Percentiles rank a stretch among this genome's conserved stretches.
Evolutionary conservation across 2,329 filamentous ascomycete genomes (phyloP).

Genomic region (Aspergillus quadrilineatus): DNA sequence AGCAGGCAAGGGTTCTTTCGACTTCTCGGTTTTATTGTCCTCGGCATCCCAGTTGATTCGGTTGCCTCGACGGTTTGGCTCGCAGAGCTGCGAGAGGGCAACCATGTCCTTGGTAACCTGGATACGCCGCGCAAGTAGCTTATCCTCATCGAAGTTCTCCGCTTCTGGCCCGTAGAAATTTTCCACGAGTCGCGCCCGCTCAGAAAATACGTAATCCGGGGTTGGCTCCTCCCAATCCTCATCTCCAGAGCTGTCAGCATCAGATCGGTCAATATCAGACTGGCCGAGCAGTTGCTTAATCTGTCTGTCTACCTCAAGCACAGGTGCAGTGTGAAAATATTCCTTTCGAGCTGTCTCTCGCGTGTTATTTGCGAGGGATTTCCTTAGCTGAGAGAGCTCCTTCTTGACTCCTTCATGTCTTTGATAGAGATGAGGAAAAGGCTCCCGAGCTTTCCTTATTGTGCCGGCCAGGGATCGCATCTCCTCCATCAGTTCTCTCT

Average conservation of each 20-base stretch:
- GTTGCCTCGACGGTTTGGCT: constrained; percentile 27
- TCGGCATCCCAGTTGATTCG: constrained; percentile 23
- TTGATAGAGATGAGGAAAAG: constrained; percentile 25
- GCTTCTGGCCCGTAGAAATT: constrained; percentile 28
- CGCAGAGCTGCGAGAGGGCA: constrained; percentile 24
- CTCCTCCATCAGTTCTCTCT: constrained; percentile 22
- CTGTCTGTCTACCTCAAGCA: constrained; percentile 27
- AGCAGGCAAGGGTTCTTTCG: constrained; percentile 15
- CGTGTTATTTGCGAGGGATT: constrained; percentile 22
- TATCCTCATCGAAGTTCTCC: constrained; percentile 26
- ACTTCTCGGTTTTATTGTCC: constrained; percentile 15
- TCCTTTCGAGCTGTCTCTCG: constrained; percentile 25
- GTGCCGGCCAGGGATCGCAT: constrained; percentile 26
- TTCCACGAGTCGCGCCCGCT: constrained; percentile 25
- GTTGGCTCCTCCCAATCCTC: constrained; percentile 65
- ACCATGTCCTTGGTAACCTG: constrained; percentile 32
- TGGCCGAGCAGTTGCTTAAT: constrained; percentile 28
- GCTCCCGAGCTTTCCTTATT: constrained; percentile 20
- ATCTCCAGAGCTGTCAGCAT: constrained; percentile 70
- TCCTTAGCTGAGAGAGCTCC: constrained; percentile 23
- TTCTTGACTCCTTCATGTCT: constrained; percentile 22
- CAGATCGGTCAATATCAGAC: constrained; percentile 53
- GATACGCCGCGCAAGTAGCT: constrained; percentile 27
- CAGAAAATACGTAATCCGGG: constrained; percentile 24
- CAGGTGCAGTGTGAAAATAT: constrained; percentile 25